Evolutionary conservation across 1,139 yeast species (phyloP).

Genomic region (Geotrichum armillariae): DNA sequence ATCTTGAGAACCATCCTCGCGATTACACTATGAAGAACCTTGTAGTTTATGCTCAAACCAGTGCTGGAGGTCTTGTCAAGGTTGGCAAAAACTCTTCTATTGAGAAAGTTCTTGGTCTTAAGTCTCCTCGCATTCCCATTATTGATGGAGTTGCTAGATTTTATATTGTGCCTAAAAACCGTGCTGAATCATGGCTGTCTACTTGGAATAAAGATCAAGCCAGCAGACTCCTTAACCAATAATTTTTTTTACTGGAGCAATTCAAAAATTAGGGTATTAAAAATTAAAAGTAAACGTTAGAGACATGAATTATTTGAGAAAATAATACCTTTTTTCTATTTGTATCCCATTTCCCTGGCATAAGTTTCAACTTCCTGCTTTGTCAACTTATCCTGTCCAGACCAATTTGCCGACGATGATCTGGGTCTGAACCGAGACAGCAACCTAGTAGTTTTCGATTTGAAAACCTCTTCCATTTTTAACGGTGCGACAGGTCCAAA

Average conservation of each 20-base stretch:
- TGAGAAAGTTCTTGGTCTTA: constrained; percentile 61
- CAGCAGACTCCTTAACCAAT: constrained; percentile 4
- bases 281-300: background rate
- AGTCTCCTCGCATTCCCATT: constrained; percentile 68
- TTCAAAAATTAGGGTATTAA: background rate
- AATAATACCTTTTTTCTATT: too few relatives aligned
- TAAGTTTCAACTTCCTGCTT: constrained; percentile 51
- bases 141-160: constrained; percentile 74
- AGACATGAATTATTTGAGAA: background rate
- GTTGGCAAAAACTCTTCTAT: constrained; percentile 77
- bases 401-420: constrained; percentile 61
- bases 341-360: constrained; percentile 56
- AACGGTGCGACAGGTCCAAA: constrained; percentile 79
- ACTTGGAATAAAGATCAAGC: constrained; percentile 23
- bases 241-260: background rate
- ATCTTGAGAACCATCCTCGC: constrained; percentile 24
- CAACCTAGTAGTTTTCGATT: constrained; percentile 45
- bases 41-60: constrained; percentile 80
- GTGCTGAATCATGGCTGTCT: constrained; percentile 40
- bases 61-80: constrained; percentile 79
- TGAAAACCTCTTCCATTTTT: constrained; percentile 68
- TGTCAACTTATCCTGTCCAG: constrained; percentile 46
- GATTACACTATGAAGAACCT: constrained; percentile 60
- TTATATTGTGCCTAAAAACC: constrained; percentile 76
- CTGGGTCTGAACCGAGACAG: constrained; percentile 53